Evolutionary conservation across 768 basidiomycete species (phyloP).

Genomic region (Thelephora ganbajun): DNA sequence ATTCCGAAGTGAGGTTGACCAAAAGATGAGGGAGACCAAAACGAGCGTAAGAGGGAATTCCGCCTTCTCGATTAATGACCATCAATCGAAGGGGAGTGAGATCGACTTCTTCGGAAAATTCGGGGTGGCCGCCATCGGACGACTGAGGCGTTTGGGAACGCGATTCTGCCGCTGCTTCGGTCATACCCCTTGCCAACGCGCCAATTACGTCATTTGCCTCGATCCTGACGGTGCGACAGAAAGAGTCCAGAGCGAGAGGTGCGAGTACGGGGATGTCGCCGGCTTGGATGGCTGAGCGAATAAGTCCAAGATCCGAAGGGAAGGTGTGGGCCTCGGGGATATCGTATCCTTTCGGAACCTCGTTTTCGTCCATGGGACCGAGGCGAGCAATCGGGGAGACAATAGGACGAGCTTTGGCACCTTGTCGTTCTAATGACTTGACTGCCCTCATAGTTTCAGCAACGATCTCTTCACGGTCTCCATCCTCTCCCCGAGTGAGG

Average conservation of each 20-base stretch:
- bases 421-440: constrained; percentile 67
- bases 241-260: constrained; percentile 86
- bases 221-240: constrained; percentile 74
- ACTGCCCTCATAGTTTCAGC: constrained; percentile 84
- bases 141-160: constrained; percentile 1
- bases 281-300: constrained; percentile 78
- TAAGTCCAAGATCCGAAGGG: constrained; percentile 66
- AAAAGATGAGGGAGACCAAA: constrained; percentile 89
- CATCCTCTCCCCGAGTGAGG: constrained; percentile 48
- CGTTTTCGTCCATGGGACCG: constrained; percentile 45
- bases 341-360: constrained; percentile 23
- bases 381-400: constrained; percentile 77
- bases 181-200: constrained; percentile 80
- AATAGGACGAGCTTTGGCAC: constrained; percentile 78
- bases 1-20: constrained; percentile 87
- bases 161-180: constrained; percentile 27
- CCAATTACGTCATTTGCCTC: constrained; percentile 81
- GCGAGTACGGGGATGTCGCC: constrained; percentile 95
- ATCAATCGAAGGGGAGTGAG: constrained; percentile 91
- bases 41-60: constrained; percentile 94
- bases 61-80: constrained; percentile 95
- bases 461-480: constrained; percentile 49
- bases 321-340: constrained; percentile 69
- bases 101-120: constrained; percentile 45
- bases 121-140: constrained; percentile 27